These are phyloP conservation scores for Citrus mangshanensis DNA, from an alignment of 345 rosid species.

Conservation along the genomic window DNA sequence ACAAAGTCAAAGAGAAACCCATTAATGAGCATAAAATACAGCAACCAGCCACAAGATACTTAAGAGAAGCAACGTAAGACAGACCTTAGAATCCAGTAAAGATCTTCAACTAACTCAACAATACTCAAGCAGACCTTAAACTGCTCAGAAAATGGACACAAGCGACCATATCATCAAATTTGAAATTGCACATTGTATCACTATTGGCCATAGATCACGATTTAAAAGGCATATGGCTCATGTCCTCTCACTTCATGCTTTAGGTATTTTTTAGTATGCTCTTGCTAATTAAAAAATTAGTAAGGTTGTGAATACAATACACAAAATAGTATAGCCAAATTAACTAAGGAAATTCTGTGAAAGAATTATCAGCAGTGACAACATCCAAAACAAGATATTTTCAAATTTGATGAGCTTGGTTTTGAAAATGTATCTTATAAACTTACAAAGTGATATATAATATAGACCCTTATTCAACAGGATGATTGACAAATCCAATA, in stretches of 20 bases:
- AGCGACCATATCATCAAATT: not conserved
- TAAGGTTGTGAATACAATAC: not conserved
- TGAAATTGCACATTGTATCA: not conserved
- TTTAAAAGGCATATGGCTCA: not conserved
- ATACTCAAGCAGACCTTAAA: not conserved
- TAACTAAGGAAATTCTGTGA: not conserved
- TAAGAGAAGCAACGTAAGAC: not conserved
- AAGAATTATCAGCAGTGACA: not conserved
- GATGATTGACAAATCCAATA: not conserved
- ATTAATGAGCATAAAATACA: slow-evolving; percentile 6
- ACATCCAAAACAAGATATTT: not conserved
- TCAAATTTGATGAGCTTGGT: not conserved
- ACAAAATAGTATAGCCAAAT: not conserved
- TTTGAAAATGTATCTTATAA: not conserved
- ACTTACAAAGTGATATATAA: not conserved
- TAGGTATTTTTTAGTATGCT: not conserved
- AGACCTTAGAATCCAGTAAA: not conserved
- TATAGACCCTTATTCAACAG: not conserved
- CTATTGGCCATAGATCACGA: not conserved
- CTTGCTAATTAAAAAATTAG: not conserved
- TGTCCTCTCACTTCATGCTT: not conserved
- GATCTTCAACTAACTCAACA: not conserved
- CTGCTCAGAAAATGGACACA: not conserved
- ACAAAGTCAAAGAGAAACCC: slow-evolving; percentile 1
- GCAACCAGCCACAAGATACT: not conserved